phyloP scores from a whole-genome alignment of 2,329 filamentous ascomycete genomes.

The Talaromyces marneffei region DNA sequence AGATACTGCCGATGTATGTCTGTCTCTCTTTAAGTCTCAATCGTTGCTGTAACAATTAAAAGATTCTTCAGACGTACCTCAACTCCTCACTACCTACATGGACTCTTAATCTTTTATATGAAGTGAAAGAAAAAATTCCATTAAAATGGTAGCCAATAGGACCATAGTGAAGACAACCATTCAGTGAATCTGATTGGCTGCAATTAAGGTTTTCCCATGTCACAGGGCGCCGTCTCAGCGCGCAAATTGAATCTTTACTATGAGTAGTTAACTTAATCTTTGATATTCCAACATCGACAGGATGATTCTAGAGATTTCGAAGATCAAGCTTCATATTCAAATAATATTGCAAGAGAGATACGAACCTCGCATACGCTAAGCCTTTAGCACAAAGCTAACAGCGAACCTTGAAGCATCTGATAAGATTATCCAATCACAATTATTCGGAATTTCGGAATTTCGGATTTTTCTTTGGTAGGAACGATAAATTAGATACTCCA shows the following conservation, averaged over 20 bases:
- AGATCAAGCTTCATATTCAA: not conserved
- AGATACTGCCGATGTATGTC: not conserved
- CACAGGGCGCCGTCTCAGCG: not conserved
- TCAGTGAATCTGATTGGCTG: not conserved
- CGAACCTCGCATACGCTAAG: not conserved
- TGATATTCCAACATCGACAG: not conserved
- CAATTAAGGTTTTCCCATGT: not conserved
- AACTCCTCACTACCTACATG: too few relatives aligned
- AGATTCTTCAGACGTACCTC: too few relatives aligned
- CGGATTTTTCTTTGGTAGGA: too few relatives aligned
- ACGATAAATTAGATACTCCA: too few relatives aligned
- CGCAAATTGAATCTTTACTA: not conserved
- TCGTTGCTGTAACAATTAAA: not conserved
- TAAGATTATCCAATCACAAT: not conserved
- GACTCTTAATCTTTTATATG: not conserved
- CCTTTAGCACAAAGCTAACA: not conserved
- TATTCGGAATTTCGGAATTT: too few relatives aligned
- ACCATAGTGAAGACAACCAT: not conserved
- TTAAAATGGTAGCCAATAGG: not conserved
- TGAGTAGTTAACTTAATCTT: not conserved
- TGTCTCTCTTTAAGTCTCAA: not conserved
- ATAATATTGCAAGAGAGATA: not conserved
- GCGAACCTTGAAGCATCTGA: not conserved
- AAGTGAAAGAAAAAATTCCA: not conserved
- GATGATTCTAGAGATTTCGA: not conserved